Evolutionary conservation across 169 alveolate species (phyloP).

Genomic region (Plasmodium adleri): DNA sequence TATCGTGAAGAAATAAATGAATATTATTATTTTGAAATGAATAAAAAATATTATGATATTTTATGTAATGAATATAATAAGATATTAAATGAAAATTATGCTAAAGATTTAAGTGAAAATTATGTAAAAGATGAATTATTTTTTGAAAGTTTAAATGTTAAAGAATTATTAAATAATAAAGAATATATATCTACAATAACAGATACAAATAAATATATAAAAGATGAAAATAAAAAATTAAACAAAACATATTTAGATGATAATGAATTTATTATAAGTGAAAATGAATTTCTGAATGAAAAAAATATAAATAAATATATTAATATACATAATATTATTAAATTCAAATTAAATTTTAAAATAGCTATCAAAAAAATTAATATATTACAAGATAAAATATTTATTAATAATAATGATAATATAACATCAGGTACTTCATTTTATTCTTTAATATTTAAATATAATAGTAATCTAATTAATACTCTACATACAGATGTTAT

Average conservation of each 20-base stretch:
- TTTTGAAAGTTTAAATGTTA: constrained; percentile 13
- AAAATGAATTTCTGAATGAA: constrained; percentile 36
- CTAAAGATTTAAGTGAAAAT: constrained; percentile 25
- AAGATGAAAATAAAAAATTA: background rate
- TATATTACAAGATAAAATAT: background rate
- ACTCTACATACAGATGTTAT: constrained; percentile 13
- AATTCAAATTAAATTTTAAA: constrained; percentile 50
- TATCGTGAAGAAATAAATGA: constrained; percentile 4
- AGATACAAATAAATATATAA: background rate
- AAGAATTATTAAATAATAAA: constrained; percentile 17
- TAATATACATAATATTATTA: constrained; percentile 18
- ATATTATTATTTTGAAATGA: constrained; percentile 35
- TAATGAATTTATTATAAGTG: constrained; percentile 11
- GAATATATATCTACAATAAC: background rate
- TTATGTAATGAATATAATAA: constrained; percentile 25
- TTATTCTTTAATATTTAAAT: constrained; percentile 26
- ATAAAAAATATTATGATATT: constrained; percentile 43
- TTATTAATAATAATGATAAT: too few relatives aligned
- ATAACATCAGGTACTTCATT: constrained; percentile 8
- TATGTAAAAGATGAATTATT: constrained; percentile 29
- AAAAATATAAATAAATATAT: constrained; percentile 19
- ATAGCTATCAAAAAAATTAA: constrained; percentile 58
- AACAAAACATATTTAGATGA: constrained; percentile 17
- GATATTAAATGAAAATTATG: constrained; percentile 22
- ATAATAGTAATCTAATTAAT: constrained; percentile 16